Conservation (phyloP, 495 filamentous ascomycete genomes). For the Aspergillus incahuasiensis region DNA sequence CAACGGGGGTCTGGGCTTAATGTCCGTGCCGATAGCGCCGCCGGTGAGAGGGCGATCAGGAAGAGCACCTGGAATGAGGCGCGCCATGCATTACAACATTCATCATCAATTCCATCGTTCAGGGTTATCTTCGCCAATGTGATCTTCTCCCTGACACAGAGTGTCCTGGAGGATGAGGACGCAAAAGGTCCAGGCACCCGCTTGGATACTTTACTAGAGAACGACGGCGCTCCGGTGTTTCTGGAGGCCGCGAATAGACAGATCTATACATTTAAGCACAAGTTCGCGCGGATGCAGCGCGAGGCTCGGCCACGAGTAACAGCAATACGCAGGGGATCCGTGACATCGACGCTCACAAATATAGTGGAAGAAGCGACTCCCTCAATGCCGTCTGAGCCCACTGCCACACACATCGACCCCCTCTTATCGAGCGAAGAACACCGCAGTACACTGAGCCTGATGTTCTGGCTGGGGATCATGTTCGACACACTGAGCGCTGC, state of each 20-base stretch:
- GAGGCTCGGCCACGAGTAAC: not conserved
- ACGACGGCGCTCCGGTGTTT: not conserved
- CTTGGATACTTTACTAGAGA: not conserved
- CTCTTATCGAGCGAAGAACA: not conserved
- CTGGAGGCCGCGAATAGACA: not conserved
- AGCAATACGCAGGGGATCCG: not conserved
- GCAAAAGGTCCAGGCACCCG: not conserved
- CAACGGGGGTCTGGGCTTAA: not conserved
- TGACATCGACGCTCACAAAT: not conserved
- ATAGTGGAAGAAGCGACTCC: not conserved
- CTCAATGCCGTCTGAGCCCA: not conserved
- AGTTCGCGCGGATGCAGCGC: not conserved
- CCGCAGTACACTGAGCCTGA: not conserved
- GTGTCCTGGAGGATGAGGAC: not conserved
- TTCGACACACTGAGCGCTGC: slow-evolving; percentile 1
- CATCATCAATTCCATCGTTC: not conserved
- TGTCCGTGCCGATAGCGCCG: not conserved
- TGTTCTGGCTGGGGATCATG: slow-evolving; percentile 3
- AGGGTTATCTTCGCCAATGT: not conserved
- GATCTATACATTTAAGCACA: not conserved
- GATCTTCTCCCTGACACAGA: slow-evolving; percentile 1
- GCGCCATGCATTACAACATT: not conserved
- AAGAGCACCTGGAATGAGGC: not conserved
- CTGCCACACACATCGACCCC: not conserved
- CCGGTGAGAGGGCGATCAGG: not conserved